Evolutionary conservation across 768 basidiomycete genomes (phyloP).

Genomic region (Mrakia hoshinonis): DNA sequence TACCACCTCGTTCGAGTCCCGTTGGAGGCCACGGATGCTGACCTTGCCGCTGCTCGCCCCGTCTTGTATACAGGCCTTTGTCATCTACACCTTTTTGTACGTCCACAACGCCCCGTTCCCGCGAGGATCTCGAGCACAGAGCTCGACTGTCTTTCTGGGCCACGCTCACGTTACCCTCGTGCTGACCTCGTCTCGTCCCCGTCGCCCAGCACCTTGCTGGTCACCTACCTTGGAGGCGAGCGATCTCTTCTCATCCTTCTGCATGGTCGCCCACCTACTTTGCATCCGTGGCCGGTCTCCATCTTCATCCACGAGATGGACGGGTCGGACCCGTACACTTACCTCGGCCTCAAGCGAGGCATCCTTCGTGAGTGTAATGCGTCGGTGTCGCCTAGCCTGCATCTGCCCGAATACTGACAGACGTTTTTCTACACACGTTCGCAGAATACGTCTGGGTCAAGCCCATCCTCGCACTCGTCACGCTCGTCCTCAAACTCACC

Average conservation of each 20-base stretch:
- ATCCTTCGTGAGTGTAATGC: conserved; percentile 63
- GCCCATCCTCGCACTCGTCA: conserved; percentile 73
- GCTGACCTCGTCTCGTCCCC: background rate
- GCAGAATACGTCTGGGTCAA: conserved; percentile 96
- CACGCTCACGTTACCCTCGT: background rate
- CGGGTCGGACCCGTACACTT: conserved; percentile 87
- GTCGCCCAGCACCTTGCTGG: conserved; percentile 34
- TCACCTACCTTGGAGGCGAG: conserved; percentile 62
- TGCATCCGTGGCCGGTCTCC: conserved; percentile 74
- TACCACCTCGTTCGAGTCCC: background rate
- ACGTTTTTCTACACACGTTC: background rate
- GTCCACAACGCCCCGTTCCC: background rate
- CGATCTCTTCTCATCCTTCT: conserved; percentile 82
- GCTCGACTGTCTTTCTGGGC: background rate
- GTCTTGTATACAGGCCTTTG: conserved; percentile 56
- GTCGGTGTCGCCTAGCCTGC: too few relatives aligned
- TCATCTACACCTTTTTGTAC: conserved; percentile 41
- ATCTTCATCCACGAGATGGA: conserved; percentile 81
- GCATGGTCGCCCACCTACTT: conserved; percentile 81
- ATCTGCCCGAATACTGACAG: too few relatives aligned
- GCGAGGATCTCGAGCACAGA: background rate
- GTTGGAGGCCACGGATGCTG: too few relatives aligned
- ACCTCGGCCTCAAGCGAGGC: conserved; percentile 86
- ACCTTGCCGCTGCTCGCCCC: conserved; percentile 82
- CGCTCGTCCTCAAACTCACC: conserved; percentile 72